Evolutionary conservation across 208 protist species (phyloP).

Genomic region (Balamuthia mandrillaris): DNA sequence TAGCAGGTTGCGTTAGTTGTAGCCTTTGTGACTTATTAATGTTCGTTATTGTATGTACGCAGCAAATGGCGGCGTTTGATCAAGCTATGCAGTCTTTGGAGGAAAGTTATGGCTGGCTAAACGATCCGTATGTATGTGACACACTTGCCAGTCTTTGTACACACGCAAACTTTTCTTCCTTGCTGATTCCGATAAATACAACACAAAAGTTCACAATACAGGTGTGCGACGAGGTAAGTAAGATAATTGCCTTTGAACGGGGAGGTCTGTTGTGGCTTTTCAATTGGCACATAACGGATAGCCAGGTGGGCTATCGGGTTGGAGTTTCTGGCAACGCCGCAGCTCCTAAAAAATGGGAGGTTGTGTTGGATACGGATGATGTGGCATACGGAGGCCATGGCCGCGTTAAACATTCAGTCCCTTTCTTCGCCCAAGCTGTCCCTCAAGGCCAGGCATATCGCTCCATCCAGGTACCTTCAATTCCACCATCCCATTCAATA

Average conservation of each 20-base stretch:
- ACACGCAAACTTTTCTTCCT: not conserved
- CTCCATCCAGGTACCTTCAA: no score
- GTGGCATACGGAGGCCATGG: slow-evolving; percentile 69
- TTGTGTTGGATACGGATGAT: slow-evolving; percentile 70
- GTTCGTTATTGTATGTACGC: no score
- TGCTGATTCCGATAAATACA: slow-evolving; percentile 2
- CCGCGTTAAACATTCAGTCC: slow-evolving; percentile 21
- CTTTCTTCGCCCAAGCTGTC: slow-evolving; percentile 56
- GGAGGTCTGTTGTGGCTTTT: slow-evolving; percentile 73
- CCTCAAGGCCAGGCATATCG: no score
- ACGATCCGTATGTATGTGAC: not conserved
- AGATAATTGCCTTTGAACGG: slow-evolving; percentile 71
- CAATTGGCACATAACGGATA: slow-evolving; percentile 77
- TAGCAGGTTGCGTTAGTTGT: no score
- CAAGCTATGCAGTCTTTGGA: slow-evolving; percentile 66
- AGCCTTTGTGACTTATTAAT: no score
- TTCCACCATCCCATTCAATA: no score
- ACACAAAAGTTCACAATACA: not conserved
- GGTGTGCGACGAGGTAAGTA: slow-evolving; percentile 72
- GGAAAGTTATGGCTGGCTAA: not conserved
- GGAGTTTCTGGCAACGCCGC: not conserved
- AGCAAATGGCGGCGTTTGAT: slow-evolving; percentile 75
- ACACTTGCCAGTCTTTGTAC: not conserved
- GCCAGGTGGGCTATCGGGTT: slow-evolving; percentile 68
- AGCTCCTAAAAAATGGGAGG: slow-evolving; percentile 46